Evolutionary conservation across 371 early-diverging fungal genomes (phyloP).

Genomic region (Rhizopus microsporus): DNA sequence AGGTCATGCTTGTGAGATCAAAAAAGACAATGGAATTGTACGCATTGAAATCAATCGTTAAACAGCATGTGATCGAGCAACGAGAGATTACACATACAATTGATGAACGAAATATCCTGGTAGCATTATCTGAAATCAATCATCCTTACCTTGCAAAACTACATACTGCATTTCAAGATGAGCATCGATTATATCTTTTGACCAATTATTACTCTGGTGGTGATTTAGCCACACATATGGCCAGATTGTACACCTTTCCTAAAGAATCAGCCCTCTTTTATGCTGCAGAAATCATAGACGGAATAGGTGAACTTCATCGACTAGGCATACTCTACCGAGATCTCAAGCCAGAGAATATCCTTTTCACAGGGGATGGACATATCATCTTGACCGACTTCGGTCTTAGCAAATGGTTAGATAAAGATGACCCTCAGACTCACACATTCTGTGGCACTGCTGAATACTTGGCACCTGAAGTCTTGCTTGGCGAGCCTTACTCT

Average conservation of each 20-base stretch:
- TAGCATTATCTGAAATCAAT: slow-evolving; percentile 37
- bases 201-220: slow-evolving; percentile 95
- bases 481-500: slow-evolving; percentile 78
- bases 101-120: slow-evolving; percentile 51
- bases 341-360: slow-evolving; percentile 89
- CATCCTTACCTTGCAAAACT: slow-evolving; percentile 96
- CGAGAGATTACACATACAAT: slow-evolving; percentile 84
- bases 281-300: slow-evolving; percentile 89
- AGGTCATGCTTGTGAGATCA: slow-evolving; percentile 90
- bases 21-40: slow-evolving; percentile 58
- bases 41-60: slow-evolving; percentile 96
- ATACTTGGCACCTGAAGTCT: slow-evolving; percentile 90
- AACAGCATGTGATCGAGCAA: slow-evolving; percentile 87
- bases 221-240: slow-evolving; percentile 71
- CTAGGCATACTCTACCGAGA: slow-evolving; percentile 90
- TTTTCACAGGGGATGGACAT: slow-evolving; percentile 77
- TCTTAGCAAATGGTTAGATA: slow-evolving; percentile 68
- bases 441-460: slow-evolving; percentile 97
- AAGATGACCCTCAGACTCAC: slow-evolving; percentile 60
- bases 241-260: slow-evolving; percentile 45
- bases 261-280: slow-evolving; percentile 63
- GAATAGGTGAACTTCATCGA: slow-evolving; percentile 84
- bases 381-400: slow-evolving; percentile 94
- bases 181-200: slow-evolving; percentile 88
- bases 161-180: slow-evolving; percentile 92